A percentile compares a stretch with the other conserved stretches of the same genome.
These are phyloP conservation scores for Trametes cubensis DNA, from an alignment of 768 basidiomycete genomes.

Conservation along the genomic window DNA sequence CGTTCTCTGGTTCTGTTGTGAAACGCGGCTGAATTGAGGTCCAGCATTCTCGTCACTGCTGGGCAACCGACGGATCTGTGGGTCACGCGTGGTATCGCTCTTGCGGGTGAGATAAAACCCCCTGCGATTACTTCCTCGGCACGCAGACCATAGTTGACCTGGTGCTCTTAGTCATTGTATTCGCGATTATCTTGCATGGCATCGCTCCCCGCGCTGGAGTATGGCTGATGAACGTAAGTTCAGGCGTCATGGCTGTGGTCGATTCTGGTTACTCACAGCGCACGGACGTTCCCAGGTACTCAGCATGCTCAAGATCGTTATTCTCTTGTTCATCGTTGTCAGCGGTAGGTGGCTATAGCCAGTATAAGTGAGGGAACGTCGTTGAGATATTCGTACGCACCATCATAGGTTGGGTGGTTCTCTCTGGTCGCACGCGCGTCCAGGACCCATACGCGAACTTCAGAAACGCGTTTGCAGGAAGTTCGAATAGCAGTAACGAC, in stretches of 20 bases:
- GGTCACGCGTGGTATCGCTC: constrained; percentile 58
- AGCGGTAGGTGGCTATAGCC: constrained; percentile 38
- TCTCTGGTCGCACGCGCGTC: constrained; percentile 56
- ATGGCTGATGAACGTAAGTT: constrained; percentile 55
- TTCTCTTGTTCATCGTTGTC: constrained; percentile 55
- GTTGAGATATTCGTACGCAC: no score
- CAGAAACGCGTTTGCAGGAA: constrained; percentile 56
- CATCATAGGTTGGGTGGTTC: constrained; percentile 54
- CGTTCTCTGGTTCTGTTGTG: background rate
- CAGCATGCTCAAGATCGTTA: constrained; percentile 54
- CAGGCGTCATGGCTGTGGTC: background rate
- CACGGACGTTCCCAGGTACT: constrained; percentile 38
- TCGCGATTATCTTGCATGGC: constrained; percentile 54
- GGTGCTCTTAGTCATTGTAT: constrained; percentile 45
- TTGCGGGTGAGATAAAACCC: constrained; percentile 44
- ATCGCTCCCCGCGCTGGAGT: constrained; percentile 52
- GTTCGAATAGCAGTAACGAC: constrained; percentile 53
- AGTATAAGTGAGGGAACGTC: background rate
- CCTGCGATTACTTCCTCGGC: no score
- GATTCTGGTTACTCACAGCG: background rate
- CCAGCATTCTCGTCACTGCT: constrained; percentile 50
- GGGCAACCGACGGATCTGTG: constrained; percentile 39
- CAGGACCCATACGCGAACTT: constrained; percentile 60
- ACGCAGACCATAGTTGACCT: no score
- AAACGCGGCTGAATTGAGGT: background rate